Evolutionary conservation across 495 filamentous ascomycete genomes (phyloP).

Genomic region (Parmelia sp.): DNA sequence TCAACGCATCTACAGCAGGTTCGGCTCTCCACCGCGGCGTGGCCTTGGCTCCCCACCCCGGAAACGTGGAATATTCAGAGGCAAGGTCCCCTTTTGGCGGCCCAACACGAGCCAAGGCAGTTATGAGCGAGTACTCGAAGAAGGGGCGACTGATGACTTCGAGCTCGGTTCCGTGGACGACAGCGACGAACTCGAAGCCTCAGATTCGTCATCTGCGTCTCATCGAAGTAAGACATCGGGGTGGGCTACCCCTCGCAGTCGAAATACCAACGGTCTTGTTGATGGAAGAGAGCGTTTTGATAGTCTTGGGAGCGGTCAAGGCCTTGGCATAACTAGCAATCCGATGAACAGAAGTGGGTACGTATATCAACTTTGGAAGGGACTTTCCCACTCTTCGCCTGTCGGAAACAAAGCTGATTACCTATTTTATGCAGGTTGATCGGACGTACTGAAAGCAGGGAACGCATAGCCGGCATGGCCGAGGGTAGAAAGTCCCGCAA

Average conservation of each 20-base stretch:
- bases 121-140: constrained; percentile 23
- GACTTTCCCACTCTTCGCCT: not conserved
- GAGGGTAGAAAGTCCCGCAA: constrained; percentile 17
- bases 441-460: constrained; percentile 14
- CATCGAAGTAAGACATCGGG: constrained; percentile 52
- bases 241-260: constrained; percentile 46
- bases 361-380: not conserved
- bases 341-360: constrained; percentile 25
- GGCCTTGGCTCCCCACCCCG: constrained; percentile 48
- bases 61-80: constrained; percentile 49
- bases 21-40: constrained; percentile 44
- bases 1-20: constrained; percentile 53
- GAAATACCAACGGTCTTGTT: constrained; percentile 5
- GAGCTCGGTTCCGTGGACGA: constrained; percentile 19
- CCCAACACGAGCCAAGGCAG: constrained; percentile 32
- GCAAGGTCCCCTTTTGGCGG: constrained; percentile 17
- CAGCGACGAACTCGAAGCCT: constrained; percentile 29
- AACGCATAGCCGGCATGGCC: constrained; percentile 20
- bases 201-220: constrained; percentile 48
- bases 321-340: constrained; percentile 22
- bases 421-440: not conserved
- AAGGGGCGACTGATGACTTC: constrained; percentile 17
- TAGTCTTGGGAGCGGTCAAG: constrained; percentile 29
- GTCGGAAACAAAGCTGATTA: not conserved
- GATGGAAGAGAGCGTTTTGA: constrained; percentile 31